Evolutionary conservation across 2,329 filamentous ascomycete species (phyloP).

Genomic region (Calonectria fujianensis): DNA sequence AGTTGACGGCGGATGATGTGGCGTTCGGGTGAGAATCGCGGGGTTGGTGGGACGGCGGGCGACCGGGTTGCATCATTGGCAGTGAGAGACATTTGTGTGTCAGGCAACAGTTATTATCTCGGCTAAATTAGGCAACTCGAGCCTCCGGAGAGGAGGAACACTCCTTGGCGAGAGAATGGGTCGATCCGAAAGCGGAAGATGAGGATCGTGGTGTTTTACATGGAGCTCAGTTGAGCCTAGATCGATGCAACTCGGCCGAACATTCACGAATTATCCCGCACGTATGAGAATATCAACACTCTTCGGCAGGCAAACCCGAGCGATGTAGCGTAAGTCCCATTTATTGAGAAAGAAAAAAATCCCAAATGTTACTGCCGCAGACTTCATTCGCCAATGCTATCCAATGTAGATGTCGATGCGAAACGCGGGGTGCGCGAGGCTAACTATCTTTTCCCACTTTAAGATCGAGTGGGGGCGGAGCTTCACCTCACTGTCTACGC

Average conservation of each 20-base stretch:
- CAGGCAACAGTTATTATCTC: conserved; percentile 24
- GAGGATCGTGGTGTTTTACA: background rate
- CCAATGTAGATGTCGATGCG: background rate
- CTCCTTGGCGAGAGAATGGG: conserved; percentile 1
- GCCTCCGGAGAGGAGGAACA: background rate
- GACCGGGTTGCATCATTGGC: conserved; percentile 23
- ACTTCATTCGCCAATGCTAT: background rate
- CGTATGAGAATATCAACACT: no score
- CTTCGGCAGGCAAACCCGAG: background rate
- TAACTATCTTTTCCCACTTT: background rate
- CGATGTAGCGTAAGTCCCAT: background rate
- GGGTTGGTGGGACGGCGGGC: conserved; percentile 31
- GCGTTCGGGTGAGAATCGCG: conserved; percentile 36
- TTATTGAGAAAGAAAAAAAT: no score
- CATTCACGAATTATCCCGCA: background rate
- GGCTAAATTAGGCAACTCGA: conserved; percentile 26
- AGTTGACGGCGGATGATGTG: conserved; percentile 29
- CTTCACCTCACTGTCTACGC: background rate
- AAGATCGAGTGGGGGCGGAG: background rate
- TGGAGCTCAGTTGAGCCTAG: background rate
- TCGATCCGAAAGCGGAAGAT: background rate
- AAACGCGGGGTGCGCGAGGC: background rate
- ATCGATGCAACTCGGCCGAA: conserved; percentile 20
- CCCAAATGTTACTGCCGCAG: background rate
- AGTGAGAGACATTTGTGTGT: conserved; percentile 15